These are phyloP conservation scores for Gloeopeniophorella convolvens DNA, from an alignment of 768 basidiomycete genomes.

Conservation along the genomic window DNA sequence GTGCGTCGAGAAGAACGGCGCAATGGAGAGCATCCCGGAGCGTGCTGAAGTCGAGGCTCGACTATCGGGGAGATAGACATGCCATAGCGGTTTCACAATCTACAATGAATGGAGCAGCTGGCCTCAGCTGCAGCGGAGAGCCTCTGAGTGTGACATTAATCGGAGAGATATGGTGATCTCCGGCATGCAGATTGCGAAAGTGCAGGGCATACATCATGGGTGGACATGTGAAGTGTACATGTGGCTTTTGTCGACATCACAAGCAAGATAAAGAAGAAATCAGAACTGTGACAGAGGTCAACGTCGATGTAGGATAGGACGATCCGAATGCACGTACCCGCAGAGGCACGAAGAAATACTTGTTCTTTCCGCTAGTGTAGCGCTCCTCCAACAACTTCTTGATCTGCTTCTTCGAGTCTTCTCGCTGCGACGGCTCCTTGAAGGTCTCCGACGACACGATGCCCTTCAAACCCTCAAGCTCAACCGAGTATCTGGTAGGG, in stretches of 20 bases:
- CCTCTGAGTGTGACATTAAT: no score
- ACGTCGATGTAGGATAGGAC: no score
- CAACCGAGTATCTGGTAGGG: slow-evolving; percentile 97
- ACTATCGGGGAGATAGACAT: background rate
- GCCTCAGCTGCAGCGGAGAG: background rate
- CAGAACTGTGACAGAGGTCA: slow-evolving; percentile 29
- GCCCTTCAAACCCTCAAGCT: slow-evolving; percentile 92
- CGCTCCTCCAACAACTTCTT: slow-evolving; percentile 97
- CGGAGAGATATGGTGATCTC: background rate
- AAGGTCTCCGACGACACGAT: slow-evolving; percentile 81
- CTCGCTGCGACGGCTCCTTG: slow-evolving; percentile 94
- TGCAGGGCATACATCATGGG: slow-evolving; percentile 25
- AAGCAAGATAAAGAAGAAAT: slow-evolving; percentile 20
- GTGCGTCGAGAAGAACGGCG: slow-evolving; percentile 51
- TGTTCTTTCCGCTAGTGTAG: slow-evolving; percentile 91
- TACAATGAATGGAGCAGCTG: no score
- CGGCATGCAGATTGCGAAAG: slow-evolving; percentile 4
- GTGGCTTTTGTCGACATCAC: slow-evolving; percentile 29
- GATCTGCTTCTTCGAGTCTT: slow-evolving; percentile 91
- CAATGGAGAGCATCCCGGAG: slow-evolving; percentile 51
- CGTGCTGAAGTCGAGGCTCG: slow-evolving; percentile 33
- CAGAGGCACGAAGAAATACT: slow-evolving; percentile 92
- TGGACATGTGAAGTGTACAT: slow-evolving; percentile 34
- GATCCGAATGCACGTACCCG: slow-evolving; percentile 44
- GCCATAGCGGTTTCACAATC: background rate